Conservation (phyloP, 257 asterid species). For the Solanum habrochaites region DNA sequence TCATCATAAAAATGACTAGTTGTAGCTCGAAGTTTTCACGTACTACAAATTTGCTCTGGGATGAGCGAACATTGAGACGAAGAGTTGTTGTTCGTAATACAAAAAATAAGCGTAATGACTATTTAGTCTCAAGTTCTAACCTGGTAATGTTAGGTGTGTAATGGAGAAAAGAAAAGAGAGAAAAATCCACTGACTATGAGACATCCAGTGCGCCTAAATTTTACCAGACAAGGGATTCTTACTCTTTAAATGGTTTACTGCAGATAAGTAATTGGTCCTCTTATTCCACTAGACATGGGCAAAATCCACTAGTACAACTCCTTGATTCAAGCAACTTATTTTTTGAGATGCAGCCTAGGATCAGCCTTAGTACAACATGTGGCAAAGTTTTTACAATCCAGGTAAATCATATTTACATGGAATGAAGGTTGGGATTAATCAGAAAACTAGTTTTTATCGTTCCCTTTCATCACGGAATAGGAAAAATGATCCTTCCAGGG, state of each 20-base stretch:
- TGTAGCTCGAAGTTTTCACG: too few relatives aligned
- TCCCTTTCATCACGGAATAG: conserved; percentile 12
- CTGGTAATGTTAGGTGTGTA: too few relatives aligned
- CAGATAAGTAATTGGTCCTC: not conserved
- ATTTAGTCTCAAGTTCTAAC: too few relatives aligned
- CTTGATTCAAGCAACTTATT: not conserved
- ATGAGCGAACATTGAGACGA: too few relatives aligned
- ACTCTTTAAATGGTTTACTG: not conserved
- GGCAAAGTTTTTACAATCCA: conserved; percentile 20
- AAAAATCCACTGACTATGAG: conserved; percentile 9
- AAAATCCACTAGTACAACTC: not conserved
- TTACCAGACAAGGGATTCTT: conserved; percentile 8
- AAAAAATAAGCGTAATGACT: too few relatives aligned
- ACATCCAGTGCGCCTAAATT: conserved; percentile 1
- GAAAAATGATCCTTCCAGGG: conserved; percentile 16
- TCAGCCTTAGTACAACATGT: not conserved
- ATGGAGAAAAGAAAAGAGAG: not conserved
- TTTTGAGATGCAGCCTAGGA: not conserved
- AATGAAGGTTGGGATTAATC: conserved; percentile 27
- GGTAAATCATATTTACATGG: conserved; percentile 14
- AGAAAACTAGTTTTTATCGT: not conserved
- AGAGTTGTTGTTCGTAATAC: too few relatives aligned
- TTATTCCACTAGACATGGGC: too few relatives aligned
- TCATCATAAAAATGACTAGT: too few relatives aligned
- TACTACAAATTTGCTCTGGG: too few relatives aligned